Percentiles rank a stretch among this genome's conserved stretches.
These are phyloP conservation scores for Pleurotus tuber-regium DNA, from an alignment of 768 basidiomycete genomes.

Conservation along the genomic window DNA sequence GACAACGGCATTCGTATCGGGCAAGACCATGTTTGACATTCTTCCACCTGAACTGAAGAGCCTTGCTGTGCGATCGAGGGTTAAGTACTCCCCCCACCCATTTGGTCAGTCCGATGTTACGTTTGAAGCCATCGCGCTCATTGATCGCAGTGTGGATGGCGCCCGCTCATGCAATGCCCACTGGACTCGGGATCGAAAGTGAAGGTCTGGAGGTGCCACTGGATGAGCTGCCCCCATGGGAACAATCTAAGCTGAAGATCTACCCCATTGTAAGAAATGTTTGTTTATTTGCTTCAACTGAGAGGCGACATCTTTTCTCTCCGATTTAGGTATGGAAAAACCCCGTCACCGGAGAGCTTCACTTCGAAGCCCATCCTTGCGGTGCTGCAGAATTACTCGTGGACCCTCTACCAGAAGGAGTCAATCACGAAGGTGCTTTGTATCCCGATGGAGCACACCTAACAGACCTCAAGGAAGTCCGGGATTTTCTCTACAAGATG, in stretches of 20 bases:
- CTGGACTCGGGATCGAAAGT: slow-evolving; percentile 78
- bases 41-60: slow-evolving; percentile 71
- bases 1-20: slow-evolving; percentile 82
- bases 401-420: slow-evolving; percentile 68
- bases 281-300: slow-evolving; percentile 22
- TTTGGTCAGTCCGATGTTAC: slow-evolving; percentile 39
- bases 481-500: slow-evolving; percentile 78
- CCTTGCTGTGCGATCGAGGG: slow-evolving; percentile 71
- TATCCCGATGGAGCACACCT: slow-evolving; percentile 83
- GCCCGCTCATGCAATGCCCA: slow-evolving; percentile 65
- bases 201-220: slow-evolving; percentile 71
- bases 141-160: slow-evolving; percentile 68
- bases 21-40: slow-evolving; percentile 81
- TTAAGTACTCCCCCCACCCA: slow-evolving; percentile 81
- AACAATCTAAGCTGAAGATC: slow-evolving; percentile 68
- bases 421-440: slow-evolving; percentile 56
- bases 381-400: slow-evolving; percentile 66
- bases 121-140: not conserved
- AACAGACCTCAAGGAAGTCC: slow-evolving; percentile 68
- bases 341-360: slow-evolving; percentile 75
- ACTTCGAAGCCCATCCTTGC: slow-evolving; percentile 90
- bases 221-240: slow-evolving; percentile 75
- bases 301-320: not conserved
- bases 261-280: slow-evolving; percentile 53
- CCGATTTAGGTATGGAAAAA: slow-evolving; percentile 81